Conservation (phyloP, 1,284 basidiomycete genomes). For the Papiliotrema terrestris region DNA sequence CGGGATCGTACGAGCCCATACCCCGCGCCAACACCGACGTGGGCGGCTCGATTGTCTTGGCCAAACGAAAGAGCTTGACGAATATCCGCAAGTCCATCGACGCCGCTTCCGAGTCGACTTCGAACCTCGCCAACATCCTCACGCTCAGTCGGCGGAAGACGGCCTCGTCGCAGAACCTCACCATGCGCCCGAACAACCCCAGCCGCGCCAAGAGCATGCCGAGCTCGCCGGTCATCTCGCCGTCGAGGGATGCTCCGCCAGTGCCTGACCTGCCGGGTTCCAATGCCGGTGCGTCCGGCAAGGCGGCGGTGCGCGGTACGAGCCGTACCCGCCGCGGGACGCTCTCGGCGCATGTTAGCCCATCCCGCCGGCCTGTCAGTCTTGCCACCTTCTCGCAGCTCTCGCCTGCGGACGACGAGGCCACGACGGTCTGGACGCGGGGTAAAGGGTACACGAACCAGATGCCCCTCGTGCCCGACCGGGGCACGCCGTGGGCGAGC, state of each 20-base stretch:
- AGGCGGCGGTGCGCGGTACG: no score
- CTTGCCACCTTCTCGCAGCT: no score
- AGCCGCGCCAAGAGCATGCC: slow-evolving; percentile 9
- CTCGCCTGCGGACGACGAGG: neutral
- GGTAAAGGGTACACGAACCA: neutral
- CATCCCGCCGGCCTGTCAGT: neutral
- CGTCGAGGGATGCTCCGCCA: neutral
- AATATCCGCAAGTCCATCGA: neutral
- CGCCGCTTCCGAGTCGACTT: neutral
- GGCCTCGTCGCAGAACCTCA: slow-evolving; percentile 8
- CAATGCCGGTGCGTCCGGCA: neutral
- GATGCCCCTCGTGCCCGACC: neutral
- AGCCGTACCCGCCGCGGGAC: neutral
- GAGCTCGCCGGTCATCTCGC: slow-evolving; percentile 7
- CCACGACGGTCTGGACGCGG: neutral
- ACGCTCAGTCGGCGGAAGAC: slow-evolving; percentile 7
- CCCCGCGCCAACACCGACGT: neutral
- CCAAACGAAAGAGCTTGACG: neutral
- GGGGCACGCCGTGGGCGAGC: neutral
- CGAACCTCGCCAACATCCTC: neutral
- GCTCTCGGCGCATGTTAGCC: neutral
- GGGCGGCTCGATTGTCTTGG: neutral
- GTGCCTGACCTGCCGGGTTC: neutral
- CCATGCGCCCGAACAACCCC: neutral
- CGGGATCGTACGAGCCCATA: neutral